phyloP scores from a whole-genome alignment of 441 rosid species.

The Euphorbia corollata region DNA sequence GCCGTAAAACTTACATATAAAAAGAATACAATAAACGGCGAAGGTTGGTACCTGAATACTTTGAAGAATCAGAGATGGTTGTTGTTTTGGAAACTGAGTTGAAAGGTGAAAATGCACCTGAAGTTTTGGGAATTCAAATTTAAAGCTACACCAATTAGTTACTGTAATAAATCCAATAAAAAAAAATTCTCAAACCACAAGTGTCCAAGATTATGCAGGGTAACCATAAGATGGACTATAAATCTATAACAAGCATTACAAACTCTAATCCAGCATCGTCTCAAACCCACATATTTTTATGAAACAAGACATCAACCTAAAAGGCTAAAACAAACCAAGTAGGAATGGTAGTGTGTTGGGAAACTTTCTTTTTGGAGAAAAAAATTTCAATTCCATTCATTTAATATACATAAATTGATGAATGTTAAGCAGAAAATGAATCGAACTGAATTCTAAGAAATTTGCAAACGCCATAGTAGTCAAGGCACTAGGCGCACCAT shows the following conservation, averaged over 20 bases:
- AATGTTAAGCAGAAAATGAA: too few relatives aligned
- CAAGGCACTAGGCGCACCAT: too few relatives aligned
- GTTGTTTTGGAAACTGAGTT: slow-evolving; percentile 82
- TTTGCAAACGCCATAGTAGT: too few relatives aligned
- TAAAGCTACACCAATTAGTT: neutral
- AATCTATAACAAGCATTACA: neutral
- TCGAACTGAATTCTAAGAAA: too few relatives aligned
- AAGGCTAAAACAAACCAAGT: too few relatives aligned
- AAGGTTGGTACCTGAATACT: slow-evolving; percentile 62
- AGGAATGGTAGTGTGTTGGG: too few relatives aligned
- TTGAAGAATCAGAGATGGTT: slow-evolving; percentile 67
- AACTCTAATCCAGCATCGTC: neutral
- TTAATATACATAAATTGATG: too few relatives aligned
- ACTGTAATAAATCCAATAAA: too few relatives aligned
- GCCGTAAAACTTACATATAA: neutral
- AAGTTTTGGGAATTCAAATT: slow-evolving; percentile 16
- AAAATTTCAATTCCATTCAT: too few relatives aligned
- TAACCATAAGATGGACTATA: neutral
- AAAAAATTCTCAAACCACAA: neutral
- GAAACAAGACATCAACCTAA: neutral
- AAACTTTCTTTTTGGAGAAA: too few relatives aligned
- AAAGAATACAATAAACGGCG: neutral
- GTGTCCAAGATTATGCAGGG: neutral
- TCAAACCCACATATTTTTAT: neutral
- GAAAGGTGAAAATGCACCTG: slow-evolving; percentile 67